These are phyloP conservation scores for Themeda triandra DNA, from an alignment of 176 grass and related monocot genomes.

Conservation along the genomic window DNA sequence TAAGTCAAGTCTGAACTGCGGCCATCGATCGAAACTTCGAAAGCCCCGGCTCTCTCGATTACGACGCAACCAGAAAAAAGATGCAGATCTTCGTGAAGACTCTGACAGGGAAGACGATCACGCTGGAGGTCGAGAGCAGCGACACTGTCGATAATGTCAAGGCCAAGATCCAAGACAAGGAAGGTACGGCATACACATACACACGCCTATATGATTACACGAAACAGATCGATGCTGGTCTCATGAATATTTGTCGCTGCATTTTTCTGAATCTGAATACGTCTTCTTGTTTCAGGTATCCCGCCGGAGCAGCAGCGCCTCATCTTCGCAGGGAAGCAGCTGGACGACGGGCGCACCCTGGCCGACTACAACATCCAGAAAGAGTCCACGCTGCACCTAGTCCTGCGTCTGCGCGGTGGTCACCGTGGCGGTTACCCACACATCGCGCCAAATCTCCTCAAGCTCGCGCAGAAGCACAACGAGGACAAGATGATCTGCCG, in stretches of 20 bases:
- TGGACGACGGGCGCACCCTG: slow-evolving; percentile 50
- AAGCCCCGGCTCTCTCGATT: background rate
- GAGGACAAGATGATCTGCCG: background rate
- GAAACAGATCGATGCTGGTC: too few species aligned
- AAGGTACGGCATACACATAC: slow-evolving; percentile 1
- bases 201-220: too few species aligned
- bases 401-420: too few species aligned
- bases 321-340: slow-evolving; percentile 81
- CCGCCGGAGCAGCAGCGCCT: slow-evolving; percentile 26
- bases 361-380: slow-evolving; percentile 90
- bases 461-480: background rate
- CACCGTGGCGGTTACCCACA: background rate
- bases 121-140: slow-evolving; percentile 90
- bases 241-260: too few species aligned
- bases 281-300: too few species aligned
- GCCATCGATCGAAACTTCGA: background rate
- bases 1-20: background rate
- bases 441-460: background rate
- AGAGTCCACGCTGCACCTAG: slow-evolving; percentile 43
- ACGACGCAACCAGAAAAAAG: background rate
- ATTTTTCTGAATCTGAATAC: too few species aligned
- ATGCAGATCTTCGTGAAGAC: slow-evolving; percentile 89
- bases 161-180: slow-evolving; percentile 80
- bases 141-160: slow-evolving; percentile 93
- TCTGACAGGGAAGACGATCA: slow-evolving; percentile 89